These are phyloP conservation scores for Closterium sp. DNA, from an alignment of 139 green algal genomes.

Conservation along the genomic window DNA sequence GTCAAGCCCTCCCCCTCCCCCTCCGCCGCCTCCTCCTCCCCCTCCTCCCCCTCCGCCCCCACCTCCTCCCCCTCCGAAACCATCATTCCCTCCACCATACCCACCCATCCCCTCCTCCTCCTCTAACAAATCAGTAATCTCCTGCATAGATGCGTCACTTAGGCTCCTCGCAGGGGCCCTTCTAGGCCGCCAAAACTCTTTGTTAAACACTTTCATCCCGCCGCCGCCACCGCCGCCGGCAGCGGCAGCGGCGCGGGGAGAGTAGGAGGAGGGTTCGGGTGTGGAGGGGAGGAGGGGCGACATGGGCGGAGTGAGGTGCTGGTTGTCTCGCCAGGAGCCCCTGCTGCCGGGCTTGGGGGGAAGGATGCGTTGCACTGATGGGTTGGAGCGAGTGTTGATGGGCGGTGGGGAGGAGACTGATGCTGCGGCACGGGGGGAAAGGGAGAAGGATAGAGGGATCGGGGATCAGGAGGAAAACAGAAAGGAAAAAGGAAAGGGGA, in stretches of 20 bases:
- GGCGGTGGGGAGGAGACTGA: not conserved
- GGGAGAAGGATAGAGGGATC: not conserved
- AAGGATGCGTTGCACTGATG: not conserved
- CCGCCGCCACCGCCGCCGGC: not conserved
- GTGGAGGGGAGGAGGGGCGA: not conserved
- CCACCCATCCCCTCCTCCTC: not conserved
- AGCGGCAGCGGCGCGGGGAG: not conserved
- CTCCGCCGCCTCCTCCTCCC: not conserved
- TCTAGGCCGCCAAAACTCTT: not conserved
- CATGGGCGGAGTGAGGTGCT: not conserved
- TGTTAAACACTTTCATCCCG: conserved; percentile 1
- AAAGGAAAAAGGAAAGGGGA: no score
- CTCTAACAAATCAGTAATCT: not conserved
- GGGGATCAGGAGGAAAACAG: no score
- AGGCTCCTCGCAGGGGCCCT: not conserved
- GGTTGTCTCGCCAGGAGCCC: not conserved
- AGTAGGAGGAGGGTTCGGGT: not conserved
- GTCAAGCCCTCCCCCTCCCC: not conserved
- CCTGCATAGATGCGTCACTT: not conserved
- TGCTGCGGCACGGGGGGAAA: not conserved
- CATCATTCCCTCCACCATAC: not conserved
- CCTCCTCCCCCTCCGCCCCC: not conserved
- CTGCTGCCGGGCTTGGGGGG: not conserved
- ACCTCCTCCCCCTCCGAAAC: not conserved
- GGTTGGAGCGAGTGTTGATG: not conserved